phyloP scores from a whole-genome alignment of 306 rosid genomes.

The Trichosanthes cucumerina region DNA sequence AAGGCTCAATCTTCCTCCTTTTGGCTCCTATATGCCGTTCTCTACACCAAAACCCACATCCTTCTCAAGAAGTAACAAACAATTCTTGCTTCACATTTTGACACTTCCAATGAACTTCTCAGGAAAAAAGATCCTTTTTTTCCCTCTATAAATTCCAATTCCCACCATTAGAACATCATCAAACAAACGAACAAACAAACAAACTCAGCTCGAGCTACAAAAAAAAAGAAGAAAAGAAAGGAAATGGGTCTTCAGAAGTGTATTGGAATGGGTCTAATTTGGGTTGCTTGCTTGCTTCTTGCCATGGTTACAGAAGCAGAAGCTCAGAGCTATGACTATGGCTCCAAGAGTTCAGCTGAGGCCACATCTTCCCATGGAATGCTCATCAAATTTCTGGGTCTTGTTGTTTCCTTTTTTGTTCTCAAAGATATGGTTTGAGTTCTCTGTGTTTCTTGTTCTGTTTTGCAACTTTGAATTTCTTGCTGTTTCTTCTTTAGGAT shows the following conservation, averaged over 20 bases:
- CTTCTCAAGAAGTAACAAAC: neutral
- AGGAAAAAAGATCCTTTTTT: neutral
- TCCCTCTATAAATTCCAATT: constrained; percentile 2
- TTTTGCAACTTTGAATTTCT: neutral
- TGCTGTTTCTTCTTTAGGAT: neutral
- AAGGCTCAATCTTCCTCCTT: neutral
- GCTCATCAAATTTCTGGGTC: neutral
- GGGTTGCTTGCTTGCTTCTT: neutral
- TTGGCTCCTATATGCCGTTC: neutral
- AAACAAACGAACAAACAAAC: neutral
- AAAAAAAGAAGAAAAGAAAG: too few species aligned
- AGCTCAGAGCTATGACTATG: constrained; percentile 9
- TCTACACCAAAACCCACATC: neutral
- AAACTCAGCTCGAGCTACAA: neutral
- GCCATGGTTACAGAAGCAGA: neutral
- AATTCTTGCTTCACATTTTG: neutral
- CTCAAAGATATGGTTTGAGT: constrained; percentile 6
- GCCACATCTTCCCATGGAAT: neutral
- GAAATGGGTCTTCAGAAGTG: neutral
- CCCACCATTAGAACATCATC: neutral
- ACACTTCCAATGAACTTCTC: neutral
- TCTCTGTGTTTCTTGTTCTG: neutral
- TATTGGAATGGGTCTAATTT: neutral
- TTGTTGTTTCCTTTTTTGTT: neutral
- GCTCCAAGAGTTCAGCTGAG: neutral